Conservation (phyloP, 148 eudicot species). For the Chenopodium suecicum region DNA sequence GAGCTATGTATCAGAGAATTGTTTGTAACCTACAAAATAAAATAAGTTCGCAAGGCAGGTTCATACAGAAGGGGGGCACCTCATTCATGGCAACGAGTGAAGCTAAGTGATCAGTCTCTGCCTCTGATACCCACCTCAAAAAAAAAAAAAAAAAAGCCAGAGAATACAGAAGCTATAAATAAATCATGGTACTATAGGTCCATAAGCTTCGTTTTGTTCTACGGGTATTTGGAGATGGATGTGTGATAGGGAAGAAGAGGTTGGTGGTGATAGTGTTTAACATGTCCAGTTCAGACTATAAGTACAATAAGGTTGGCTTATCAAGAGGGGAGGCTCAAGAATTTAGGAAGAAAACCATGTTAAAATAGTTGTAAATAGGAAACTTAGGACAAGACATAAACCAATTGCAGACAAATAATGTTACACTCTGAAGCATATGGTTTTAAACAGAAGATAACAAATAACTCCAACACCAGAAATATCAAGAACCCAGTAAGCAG, state of each 20-base stretch:
- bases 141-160: background rate
- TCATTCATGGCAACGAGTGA: background rate
- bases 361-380: background rate
- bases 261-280: background rate
- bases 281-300: background rate
- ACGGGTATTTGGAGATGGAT: background rate
- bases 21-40: background rate
- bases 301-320: background rate
- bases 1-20: slow-evolving; percentile 1
- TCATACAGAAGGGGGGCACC: background rate
- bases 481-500: background rate
- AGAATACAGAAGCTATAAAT: too few species aligned
- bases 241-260: background rate
- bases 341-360: background rate
- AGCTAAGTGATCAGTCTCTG: background rate
- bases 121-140: background rate
- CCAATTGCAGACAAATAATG: background rate
- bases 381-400: background rate
- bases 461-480: background rate
- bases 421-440: background rate
- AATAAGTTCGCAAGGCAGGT: background rate
- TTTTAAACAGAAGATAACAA: background rate
- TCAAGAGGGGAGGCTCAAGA: background rate
- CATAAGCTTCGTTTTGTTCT: background rate
- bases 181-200: too few species aligned